Conservation (phyloP, 768 basidiomycete species). For the Dentipellis sp. region DNA sequence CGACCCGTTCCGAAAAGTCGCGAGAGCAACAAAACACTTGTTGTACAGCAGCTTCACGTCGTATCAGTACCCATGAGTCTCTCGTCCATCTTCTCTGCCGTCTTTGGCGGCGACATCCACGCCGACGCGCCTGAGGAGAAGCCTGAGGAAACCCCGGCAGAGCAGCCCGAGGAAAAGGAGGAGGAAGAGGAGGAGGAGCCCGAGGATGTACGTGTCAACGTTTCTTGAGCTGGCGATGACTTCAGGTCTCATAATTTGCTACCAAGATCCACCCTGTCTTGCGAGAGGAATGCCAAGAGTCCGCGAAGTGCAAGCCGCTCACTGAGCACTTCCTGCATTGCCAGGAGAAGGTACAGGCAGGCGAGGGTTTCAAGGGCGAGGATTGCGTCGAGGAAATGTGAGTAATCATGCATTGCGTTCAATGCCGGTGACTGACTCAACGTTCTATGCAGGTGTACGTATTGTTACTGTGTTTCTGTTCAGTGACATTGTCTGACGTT, state of each 20-base stretch:
- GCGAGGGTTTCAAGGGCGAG: constrained; percentile 82
- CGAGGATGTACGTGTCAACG: constrained; percentile 59
- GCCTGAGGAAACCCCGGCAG: constrained; percentile 18
- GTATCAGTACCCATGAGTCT: constrained; percentile 25
- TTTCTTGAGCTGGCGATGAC: not conserved
- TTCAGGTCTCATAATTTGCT: not conserved
- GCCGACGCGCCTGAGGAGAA: constrained; percentile 31
- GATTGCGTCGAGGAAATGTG: constrained; percentile 90
- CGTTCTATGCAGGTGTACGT: constrained; percentile 16
- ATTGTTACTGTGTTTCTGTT: not conserved
- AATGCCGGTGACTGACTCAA: not conserved
- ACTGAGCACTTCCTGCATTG: constrained; percentile 87
- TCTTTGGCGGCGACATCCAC: constrained; percentile 32
- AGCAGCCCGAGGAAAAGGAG: constrained; percentile 53
- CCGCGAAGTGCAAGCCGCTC: constrained; percentile 54
- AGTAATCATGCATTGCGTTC: constrained; percentile 22
- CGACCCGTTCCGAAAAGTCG: not conserved
- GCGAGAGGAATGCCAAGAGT: constrained; percentile 66
- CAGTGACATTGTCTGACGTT: not conserved
- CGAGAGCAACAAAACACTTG: not conserved
- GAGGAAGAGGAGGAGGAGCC: constrained; percentile 72
- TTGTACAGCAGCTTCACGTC: too few species aligned
- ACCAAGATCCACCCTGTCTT: constrained; percentile 57
- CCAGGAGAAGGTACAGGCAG: constrained; percentile 75
- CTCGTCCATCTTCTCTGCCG: constrained; percentile 32